Conservation (phyloP, 2,329 filamentous ascomycete genomes). For the Fusarium sp. region DNA sequence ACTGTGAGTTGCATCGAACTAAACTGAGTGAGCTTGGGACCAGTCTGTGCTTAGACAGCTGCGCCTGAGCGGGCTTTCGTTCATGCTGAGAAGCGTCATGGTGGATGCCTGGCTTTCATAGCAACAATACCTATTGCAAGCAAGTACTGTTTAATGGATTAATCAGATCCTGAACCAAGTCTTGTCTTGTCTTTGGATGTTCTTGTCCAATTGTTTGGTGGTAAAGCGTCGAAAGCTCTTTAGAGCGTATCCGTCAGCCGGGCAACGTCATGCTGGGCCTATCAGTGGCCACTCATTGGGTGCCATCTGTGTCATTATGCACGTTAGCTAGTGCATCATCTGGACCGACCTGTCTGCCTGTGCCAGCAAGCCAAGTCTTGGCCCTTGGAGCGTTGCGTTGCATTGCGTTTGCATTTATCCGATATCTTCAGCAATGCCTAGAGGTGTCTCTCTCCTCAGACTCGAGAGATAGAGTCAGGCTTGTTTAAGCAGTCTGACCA, state of each 20-base stretch:
- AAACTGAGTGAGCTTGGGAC: neutral
- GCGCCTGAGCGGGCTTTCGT: neutral
- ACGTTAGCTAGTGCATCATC: conserved; percentile 11
- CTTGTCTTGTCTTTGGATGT: conserved; percentile 2
- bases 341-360: conserved; percentile 6
- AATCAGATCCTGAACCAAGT: neutral
- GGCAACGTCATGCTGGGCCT: conserved; percentile 22
- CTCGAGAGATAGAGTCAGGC: too few species aligned
- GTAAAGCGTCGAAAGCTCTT: neutral
- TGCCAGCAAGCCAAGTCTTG: conserved; percentile 17
- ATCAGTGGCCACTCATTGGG: conserved; percentile 12
- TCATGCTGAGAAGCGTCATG: neutral
- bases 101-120: conserved; percentile 8
- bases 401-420: conserved; percentile 21
- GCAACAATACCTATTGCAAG: conserved; percentile 8
- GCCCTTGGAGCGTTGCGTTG: conserved; percentile 10
- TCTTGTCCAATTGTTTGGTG: conserved; percentile 10
- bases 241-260: conserved; percentile 2
- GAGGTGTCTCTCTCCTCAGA: too few species aligned
- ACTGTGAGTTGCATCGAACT: neutral
- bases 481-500: too few species aligned
- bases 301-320: conserved; percentile 15
- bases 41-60: neutral
- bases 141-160: conserved; percentile 3
- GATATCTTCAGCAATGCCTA: conserved; percentile 10